phyloP scores from a whole-genome alignment of 352 stramenopile species.

The Pythium aristosporum region DNA sequence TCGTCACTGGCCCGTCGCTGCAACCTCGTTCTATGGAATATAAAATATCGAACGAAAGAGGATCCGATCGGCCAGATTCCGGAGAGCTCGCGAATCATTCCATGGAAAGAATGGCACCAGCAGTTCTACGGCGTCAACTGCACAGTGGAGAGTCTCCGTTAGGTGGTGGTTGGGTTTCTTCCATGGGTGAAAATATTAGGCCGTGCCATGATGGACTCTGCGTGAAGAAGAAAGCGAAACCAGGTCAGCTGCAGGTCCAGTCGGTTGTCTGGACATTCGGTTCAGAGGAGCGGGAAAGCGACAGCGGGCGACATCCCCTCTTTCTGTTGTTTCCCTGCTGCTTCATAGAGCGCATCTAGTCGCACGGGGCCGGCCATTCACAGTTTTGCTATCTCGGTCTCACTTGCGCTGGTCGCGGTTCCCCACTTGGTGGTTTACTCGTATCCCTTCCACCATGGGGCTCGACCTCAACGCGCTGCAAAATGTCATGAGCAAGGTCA shows the following conservation, averaged over 20 bases:
- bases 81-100: slow-evolving; percentile 1
- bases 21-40: slow-evolving; percentile 13
- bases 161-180: neutral
- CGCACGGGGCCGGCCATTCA: neutral
- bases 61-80: neutral
- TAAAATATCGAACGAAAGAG: slow-evolving; percentile 7
- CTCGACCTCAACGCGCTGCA: slow-evolving; percentile 15
- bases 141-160: no score
- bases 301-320: neutral
- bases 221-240: neutral
- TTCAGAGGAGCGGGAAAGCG: neutral
- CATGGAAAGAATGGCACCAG: neutral
- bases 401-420: neutral
- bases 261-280: no score
- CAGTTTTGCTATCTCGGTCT: neutral
- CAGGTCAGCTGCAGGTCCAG: neutral
- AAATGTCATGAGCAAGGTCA: slow-evolving; percentile 12
- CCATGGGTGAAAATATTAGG: neutral
- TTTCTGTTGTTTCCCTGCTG: neutral
- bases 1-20: slow-evolving; percentile 5
- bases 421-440: neutral
- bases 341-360: neutral
- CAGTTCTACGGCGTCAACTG: no score
- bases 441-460: neutral
- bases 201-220: neutral